Evolutionary conservation across 176 grass and related monocot genomes (phyloP), one percentile per base, ranked within the genome.

Genomic region (Alloteropsis semialata): DNA sequence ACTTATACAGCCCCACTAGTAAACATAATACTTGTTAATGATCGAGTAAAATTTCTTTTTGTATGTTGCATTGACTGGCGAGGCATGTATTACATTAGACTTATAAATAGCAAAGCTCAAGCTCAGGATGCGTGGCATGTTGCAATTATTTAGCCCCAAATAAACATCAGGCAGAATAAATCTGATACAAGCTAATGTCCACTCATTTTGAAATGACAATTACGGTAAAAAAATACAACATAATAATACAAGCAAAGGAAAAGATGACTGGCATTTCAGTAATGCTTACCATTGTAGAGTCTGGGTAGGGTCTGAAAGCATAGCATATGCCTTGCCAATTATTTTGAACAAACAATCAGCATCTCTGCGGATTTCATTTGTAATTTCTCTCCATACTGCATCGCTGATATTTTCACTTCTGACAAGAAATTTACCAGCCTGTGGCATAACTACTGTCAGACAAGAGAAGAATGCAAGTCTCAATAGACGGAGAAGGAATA

Each of bases 321-420:
- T 81, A 76, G 88, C 77, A 79, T 98, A 98, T 55, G 92, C 90
- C 45, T 98, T 90, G 27, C 90, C 96, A 61, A 98, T 98, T 44
- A 98, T 61, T 90, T 98, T 89, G 78, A 95, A 98, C 77, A 98
- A 90, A 65, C 91, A 90, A 88, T 91, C 82, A 66, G 96, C 92
- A 70, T 98, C 90, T 51, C 72, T 93, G 59, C 71, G 86, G 65
- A 98, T 86, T 72, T 82, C 81, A 14, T 72, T 87, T 77, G 36
- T 75, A 25, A 94, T 82, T 51, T 90, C 83, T 69, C 63, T 74
- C 88, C 87, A 94, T 27, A 82, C 44, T 41, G 68, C 70, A 84
- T 91, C 81, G 27, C 78, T 75, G 33, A 84, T 70, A 87, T 81
- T 98, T 85, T 98, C 92, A 84, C 81, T 93, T 90, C 90, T 93